phyloP scores from a whole-genome alignment of 1,284 basidiomycete genomes.

The Ganoderma multipileum region DNA sequence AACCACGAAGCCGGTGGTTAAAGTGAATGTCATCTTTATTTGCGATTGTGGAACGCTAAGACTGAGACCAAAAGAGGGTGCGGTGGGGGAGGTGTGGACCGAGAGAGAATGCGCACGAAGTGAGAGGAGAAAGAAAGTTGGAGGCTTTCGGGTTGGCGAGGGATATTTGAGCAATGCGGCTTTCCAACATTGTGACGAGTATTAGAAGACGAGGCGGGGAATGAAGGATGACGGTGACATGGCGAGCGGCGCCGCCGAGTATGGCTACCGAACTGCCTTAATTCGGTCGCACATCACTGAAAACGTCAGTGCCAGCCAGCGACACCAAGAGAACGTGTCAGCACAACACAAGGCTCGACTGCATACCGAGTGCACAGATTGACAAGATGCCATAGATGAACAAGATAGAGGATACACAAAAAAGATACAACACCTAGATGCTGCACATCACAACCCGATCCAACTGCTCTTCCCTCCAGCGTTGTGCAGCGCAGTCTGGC shows the following conservation, averaged over 20 bases:
- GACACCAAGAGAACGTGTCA: background rate
- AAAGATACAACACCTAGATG: slow-evolving; percentile 9
- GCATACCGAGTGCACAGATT: background rate
- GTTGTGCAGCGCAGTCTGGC: slow-evolving; percentile 92
- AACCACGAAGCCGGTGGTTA: slow-evolving; percentile 50
- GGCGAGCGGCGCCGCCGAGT: background rate
- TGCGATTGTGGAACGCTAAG: slow-evolving; percentile 6
- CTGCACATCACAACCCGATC: slow-evolving; percentile 70
- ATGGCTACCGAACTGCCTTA: slow-evolving; percentile 15
- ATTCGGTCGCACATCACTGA: background rate
- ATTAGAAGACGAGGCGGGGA: slow-evolving; percentile 22
- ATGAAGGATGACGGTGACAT: slow-evolving; percentile 13
- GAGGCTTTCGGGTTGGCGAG: background rate
- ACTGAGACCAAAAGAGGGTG: slow-evolving; percentile 19
- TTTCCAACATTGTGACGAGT: slow-evolving; percentile 25
- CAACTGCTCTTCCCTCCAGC: slow-evolving; percentile 89
- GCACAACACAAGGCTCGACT: too few relatives aligned
- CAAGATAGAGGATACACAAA: background rate
- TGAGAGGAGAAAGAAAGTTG: background rate
- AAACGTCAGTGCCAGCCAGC: background rate
- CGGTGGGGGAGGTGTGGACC: background rate
- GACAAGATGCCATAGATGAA: background rate
- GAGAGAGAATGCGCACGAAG: background rate
- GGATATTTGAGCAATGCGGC: slow-evolving; percentile 8
- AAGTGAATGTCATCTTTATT: slow-evolving; percentile 58